Conservation (phyloP, 352 stramenopile species). For the Globisporangium spiculum region DNA sequence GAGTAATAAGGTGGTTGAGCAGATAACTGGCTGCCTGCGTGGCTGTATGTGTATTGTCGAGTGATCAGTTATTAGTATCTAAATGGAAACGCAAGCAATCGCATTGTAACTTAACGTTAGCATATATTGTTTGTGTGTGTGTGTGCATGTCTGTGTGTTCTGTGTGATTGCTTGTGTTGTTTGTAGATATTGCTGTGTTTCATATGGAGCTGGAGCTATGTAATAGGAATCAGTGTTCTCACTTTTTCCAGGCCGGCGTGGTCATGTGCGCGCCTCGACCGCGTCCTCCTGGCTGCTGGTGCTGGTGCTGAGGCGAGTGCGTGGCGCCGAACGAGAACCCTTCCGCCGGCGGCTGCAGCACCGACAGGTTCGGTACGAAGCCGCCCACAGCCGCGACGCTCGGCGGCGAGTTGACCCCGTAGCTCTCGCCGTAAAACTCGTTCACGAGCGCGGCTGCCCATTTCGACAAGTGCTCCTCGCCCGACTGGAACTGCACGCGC, state of each 20-base stretch:
- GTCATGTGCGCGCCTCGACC: slow-evolving; percentile 73
- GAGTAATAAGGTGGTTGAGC: background rate
- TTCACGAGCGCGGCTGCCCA: slow-evolving; percentile 77
- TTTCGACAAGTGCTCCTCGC: slow-evolving; percentile 53
- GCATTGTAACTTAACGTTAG: background rate
- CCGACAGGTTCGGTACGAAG: slow-evolving; percentile 20
- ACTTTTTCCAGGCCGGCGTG: slow-evolving; percentile 65
- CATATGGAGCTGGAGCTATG: background rate
- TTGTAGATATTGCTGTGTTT: background rate
- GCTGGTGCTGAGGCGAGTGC: background rate
- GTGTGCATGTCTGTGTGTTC: background rate
- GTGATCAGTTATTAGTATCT: background rate
- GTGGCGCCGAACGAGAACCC: slow-evolving; percentile 19
- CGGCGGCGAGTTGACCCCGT: slow-evolving; percentile 66
- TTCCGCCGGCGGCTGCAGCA: slow-evolving; percentile 20
- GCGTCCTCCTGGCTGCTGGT: slow-evolving; percentile 29
- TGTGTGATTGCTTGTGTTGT: slow-evolving; percentile 3
- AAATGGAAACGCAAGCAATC: background rate
- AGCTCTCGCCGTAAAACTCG: slow-evolving; percentile 83
- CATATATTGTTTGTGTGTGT: slow-evolving; percentile 7
- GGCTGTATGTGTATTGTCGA: background rate
- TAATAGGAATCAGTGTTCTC: slow-evolving; percentile 2
- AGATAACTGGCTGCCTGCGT: background rate
- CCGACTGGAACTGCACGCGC: slow-evolving; percentile 66
- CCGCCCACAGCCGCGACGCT: slow-evolving; percentile 26